phyloP scores from a whole-genome alignment of 129 eudicot genomes.

The Flaveria sonorensis region DNA sequence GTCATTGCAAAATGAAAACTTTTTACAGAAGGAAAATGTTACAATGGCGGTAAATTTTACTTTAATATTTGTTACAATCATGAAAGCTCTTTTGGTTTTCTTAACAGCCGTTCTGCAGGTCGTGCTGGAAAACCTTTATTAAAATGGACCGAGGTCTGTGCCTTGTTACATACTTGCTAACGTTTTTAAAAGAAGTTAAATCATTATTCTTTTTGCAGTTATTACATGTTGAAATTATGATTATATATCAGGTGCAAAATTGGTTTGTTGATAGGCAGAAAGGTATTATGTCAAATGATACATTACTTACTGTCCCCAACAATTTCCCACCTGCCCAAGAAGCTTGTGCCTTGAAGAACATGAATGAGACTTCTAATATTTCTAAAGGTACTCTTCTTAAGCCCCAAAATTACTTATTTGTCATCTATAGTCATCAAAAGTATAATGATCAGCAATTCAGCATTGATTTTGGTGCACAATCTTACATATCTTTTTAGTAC shows the following conservation, averaged over 20 bases:
- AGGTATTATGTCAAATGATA: constrained; percentile 33
- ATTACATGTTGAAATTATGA: background rate
- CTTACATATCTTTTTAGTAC: background rate
- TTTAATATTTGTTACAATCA: background rate
- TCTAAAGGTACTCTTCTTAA: constrained; percentile 42
- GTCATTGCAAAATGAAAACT: background rate
- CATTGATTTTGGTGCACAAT: background rate
- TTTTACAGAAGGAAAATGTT: background rate
- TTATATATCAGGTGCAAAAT: constrained; percentile 50
- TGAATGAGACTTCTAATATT: constrained; percentile 32
- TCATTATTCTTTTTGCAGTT: constrained; percentile 16
- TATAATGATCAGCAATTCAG: background rate
- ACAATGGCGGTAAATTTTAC: background rate
- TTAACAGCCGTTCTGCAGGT: constrained; percentile 57
- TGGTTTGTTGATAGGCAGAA: constrained; percentile 65
- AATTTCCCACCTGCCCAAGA: constrained; percentile 39
- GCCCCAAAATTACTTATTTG: background rate
- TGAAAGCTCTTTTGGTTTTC: constrained; percentile 21
- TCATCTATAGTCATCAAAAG: background rate
- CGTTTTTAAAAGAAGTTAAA: background rate
- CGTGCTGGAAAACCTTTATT: constrained; percentile 82
- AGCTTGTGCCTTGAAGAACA: constrained; percentile 31
- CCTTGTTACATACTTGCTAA: constrained; percentile 3
- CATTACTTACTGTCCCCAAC: constrained; percentile 28
- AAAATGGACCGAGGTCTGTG: constrained; percentile 75